These are phyloP conservation scores for Wallacemonas sp. DNA, from an alignment of 208 protist genomes.

Conservation along the genomic window DNA sequence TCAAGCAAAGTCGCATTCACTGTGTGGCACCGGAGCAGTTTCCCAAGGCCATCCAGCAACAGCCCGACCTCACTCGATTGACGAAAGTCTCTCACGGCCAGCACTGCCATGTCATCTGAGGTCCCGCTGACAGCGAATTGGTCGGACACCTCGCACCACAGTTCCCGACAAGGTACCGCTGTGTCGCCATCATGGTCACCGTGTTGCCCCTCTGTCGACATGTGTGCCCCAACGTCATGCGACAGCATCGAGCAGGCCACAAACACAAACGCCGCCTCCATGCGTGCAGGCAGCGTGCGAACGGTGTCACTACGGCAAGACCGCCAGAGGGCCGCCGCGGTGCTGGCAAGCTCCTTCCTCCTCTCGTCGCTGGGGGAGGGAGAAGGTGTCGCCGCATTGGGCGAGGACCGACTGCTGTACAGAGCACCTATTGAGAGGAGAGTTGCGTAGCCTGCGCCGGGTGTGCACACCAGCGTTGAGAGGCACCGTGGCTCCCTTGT, in stretches of 20 bases:
- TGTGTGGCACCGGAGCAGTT: not conserved
- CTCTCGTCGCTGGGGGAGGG: too few species aligned
- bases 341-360: too few species aligned
- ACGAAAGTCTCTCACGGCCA: not conserved
- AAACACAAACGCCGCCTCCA: slow-evolving; percentile 1
- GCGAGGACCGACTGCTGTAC: not conserved
- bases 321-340: not conserved
- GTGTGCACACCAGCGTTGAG: not conserved
- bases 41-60: not conserved
- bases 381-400: too few species aligned
- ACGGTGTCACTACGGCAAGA: too few species aligned
- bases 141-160: not conserved
- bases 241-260: not conserved
- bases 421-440: not conserved
- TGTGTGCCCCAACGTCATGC: not conserved
- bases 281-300: not conserved
- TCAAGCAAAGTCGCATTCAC: not conserved
- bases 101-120: not conserved
- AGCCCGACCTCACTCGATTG: not conserved
- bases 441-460: not conserved
- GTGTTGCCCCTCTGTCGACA: too few species aligned
- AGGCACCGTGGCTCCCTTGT: not conserved
- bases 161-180: not conserved
- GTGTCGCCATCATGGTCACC: too few species aligned
- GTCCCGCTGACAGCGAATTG: not conserved